Conservation (phyloP, 2,329 filamentous ascomycete species). For the Biscogniauxia marginata region DNA sequence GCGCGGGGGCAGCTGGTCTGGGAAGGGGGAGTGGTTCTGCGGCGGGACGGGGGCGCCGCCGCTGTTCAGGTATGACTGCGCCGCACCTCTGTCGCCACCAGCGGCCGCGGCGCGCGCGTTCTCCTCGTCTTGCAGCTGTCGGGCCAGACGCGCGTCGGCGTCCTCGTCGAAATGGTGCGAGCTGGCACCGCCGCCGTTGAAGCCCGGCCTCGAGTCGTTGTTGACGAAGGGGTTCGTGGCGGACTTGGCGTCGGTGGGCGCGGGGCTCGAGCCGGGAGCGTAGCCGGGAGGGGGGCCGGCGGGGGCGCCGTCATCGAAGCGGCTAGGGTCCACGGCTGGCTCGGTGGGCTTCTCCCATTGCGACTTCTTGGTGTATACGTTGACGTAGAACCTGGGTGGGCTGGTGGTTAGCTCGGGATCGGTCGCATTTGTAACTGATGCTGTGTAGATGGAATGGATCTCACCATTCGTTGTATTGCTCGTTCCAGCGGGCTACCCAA, state of each 20-base stretch:
- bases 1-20: slow-evolving; percentile 45
- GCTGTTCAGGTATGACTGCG: slow-evolving; percentile 32
- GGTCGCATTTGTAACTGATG: background rate
- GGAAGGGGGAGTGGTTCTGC: slow-evolving; percentile 31
- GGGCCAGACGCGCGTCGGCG: slow-evolving; percentile 55
- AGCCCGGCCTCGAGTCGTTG: slow-evolving; percentile 19
- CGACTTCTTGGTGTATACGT: slow-evolving; percentile 82
- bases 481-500: slow-evolving; percentile 84
- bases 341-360: slow-evolving; percentile 84
- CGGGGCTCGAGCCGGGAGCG: slow-evolving; percentile 46
- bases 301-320: slow-evolving; percentile 38
- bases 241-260: slow-evolving; percentile 58
- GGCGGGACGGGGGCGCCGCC: slow-evolving; percentile 27
- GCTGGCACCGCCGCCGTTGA: slow-evolving; percentile 14
- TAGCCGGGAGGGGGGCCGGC: slow-evolving; percentile 69
- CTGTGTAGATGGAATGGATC: background rate
- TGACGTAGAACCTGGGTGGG: slow-evolving; percentile 76
- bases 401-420: slow-evolving; percentile 3
- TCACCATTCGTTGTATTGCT: slow-evolving; percentile 78
- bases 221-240: slow-evolving; percentile 69
- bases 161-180: slow-evolving; percentile 30
- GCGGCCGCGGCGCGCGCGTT: slow-evolving; percentile 51
- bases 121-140: slow-evolving; percentile 81
- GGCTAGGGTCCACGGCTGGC: slow-evolving; percentile 55
- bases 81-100: slow-evolving; percentile 23